Conservation (phyloP, 2,329 filamentous ascomycete species). For the Plectosphaerella sp. region DNA sequence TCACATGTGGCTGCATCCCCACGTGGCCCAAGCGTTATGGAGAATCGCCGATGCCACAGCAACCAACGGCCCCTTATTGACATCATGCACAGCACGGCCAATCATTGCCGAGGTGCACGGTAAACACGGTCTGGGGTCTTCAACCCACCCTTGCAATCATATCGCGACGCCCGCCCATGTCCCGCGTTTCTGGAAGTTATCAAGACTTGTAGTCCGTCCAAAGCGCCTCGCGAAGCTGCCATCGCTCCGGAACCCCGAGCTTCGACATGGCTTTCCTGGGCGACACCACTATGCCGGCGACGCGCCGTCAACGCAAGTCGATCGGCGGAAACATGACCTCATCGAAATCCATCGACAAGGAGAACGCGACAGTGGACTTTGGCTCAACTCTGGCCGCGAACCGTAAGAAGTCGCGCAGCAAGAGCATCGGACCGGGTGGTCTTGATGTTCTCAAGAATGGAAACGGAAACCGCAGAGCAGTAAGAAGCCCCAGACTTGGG, state of each 20-base stretch:
- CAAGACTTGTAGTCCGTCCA: not conserved
- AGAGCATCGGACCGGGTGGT: constrained; percentile 91
- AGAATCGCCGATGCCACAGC: not conserved
- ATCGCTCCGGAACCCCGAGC: not conserved
- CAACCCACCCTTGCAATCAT: constrained; percentile 3
- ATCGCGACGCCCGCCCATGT: constrained; percentile 5
- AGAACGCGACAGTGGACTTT: constrained; percentile 70
- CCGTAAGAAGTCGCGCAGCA: constrained; percentile 77
- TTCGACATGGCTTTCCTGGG: constrained; percentile 30
- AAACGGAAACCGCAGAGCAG: constrained; percentile 74
- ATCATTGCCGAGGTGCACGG: not conserved
- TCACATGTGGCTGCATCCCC: not conserved
- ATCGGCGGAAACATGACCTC: constrained; percentile 38
- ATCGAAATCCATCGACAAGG: constrained; percentile 54
- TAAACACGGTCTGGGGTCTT: not conserved
- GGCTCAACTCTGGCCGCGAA: constrained; percentile 46
- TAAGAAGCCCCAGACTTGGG: constrained; percentile 34
- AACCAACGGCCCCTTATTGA: not conserved
- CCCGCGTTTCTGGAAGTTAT: not conserved
- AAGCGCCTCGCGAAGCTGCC: not conserved
- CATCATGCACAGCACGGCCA: not conserved
- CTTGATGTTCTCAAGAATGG: constrained; percentile 75
- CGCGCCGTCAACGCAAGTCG: constrained; percentile 65
- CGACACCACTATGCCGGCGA: constrained; percentile 49
- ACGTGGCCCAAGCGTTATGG: not conserved